These are phyloP conservation scores for Neurospora pannonica DNA, from an alignment of 495 filamentous ascomycete genomes.

Conservation along the genomic window DNA sequence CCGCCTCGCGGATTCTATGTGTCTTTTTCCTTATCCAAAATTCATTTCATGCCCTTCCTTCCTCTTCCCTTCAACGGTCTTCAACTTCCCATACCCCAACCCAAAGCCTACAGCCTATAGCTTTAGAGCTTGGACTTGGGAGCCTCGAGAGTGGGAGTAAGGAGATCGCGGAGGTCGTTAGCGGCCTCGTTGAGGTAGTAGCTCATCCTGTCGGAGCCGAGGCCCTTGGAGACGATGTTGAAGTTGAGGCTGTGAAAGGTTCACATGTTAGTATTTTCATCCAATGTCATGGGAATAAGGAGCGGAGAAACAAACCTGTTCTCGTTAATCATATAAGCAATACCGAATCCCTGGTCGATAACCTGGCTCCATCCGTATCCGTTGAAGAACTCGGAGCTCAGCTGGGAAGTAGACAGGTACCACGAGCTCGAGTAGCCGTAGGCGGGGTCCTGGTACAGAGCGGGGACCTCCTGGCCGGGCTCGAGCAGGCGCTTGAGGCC, in stretches of 20 bases:
- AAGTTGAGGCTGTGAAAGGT: slow-evolving; percentile 67
- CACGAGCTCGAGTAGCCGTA: slow-evolving; percentile 78
- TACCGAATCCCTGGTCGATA: slow-evolving; percentile 89
- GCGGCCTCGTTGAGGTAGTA: slow-evolving; percentile 92
- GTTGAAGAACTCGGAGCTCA: slow-evolving; percentile 96
- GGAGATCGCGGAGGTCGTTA: slow-evolving; percentile 76
- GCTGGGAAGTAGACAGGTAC: slow-evolving; percentile 81
- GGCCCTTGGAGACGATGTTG: slow-evolving; percentile 92
- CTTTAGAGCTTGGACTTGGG: slow-evolving; percentile 84
- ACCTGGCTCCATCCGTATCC: slow-evolving; percentile 99
- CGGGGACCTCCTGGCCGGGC: slow-evolving; percentile 73
- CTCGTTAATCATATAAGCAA: slow-evolving; percentile 99
- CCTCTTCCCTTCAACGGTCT: not conserved
- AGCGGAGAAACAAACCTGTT: slow-evolving; percentile 46
- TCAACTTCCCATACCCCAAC: not conserved
- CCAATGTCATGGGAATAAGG: not conserved
- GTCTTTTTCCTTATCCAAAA: not conserved
- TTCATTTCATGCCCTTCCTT: not conserved
- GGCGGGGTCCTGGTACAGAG: slow-evolving; percentile 77
- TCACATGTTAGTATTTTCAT: slow-evolving; percentile 3
- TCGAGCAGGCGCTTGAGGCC: slow-evolving; percentile 86
- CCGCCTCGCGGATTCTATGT: not conserved
- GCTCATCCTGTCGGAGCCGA: slow-evolving; percentile 87
- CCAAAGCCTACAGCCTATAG: not conserved
- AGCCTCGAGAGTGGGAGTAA: slow-evolving; percentile 71